A percentile compares a stretch with the other conserved stretches of the same genome.
Conservation (phyloP, 139 green algal genomes). For the Nannochloris sp. region DNA sequence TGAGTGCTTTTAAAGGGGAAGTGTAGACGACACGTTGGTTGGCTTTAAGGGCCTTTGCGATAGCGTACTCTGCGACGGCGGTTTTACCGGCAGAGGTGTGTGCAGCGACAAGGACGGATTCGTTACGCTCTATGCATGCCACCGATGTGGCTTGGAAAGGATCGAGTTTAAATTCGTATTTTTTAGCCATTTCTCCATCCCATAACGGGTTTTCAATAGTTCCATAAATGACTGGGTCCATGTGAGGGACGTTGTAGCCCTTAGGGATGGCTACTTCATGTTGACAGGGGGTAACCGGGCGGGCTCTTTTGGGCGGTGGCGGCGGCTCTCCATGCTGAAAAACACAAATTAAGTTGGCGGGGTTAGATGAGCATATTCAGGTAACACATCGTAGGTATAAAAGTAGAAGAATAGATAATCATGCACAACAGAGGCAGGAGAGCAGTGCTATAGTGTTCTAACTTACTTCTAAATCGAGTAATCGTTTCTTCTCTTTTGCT, state of each 20-base stretch:
- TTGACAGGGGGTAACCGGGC: constrained; percentile 1
- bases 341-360: background rate
- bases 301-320: background rate
- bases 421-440: background rate
- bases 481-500: constrained; percentile 46
- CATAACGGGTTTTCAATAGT: constrained; percentile 60
- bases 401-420: background rate
- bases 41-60: constrained; percentile 67
- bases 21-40: constrained; percentile 91
- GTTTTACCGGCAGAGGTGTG: constrained; percentile 94
- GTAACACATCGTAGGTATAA: background rate
- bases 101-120: constrained; percentile 86
- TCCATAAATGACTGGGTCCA: constrained; percentile 42
- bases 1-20: constrained; percentile 91
- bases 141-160: constrained; percentile 77
- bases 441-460: no score
- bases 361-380: background rate
- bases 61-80: constrained; percentile 91
- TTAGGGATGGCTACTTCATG: constrained; percentile 64
- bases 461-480: constrained; percentile 17
- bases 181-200: constrained; percentile 53
- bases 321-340: background rate
- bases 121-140: constrained; percentile 77
- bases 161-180: constrained; percentile 86
- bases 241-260: constrained; percentile 30